Percentiles rank a stretch among this genome's conserved stretches.
These are phyloP conservation scores for Aspergillus ochraceus DNA, from an alignment of 2,329 filamentous ascomycete species.

Conservation along the genomic window DNA sequence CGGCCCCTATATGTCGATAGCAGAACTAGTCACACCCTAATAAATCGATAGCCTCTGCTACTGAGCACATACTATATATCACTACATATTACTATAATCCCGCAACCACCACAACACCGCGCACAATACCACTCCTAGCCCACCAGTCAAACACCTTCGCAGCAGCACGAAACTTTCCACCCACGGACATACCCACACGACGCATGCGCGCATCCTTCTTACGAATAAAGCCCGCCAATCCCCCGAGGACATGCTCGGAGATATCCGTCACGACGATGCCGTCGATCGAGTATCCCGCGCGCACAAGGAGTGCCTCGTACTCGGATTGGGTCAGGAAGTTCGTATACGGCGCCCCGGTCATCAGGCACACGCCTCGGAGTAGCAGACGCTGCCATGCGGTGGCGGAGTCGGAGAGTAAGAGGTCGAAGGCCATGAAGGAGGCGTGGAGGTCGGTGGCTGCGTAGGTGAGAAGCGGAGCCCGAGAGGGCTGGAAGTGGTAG, in stretches of 20 bases:
- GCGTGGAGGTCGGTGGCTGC: slow-evolving; percentile 45
- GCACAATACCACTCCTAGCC: slow-evolving; percentile 38
- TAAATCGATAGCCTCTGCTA: too few relatives aligned
- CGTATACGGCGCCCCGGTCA: slow-evolving; percentile 50
- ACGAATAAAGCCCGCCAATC: slow-evolving; percentile 48
- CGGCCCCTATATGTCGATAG: too few relatives aligned
- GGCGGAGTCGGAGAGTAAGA: slow-evolving; percentile 40
- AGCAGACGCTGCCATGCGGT: slow-evolving; percentile 30
- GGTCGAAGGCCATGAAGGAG: slow-evolving; percentile 57
- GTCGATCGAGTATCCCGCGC: slow-evolving; percentile 49
- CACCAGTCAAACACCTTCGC: slow-evolving; percentile 44
- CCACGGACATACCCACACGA: slow-evolving; percentile 34
- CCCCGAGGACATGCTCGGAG: slow-evolving; percentile 54
- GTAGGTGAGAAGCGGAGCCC: slow-evolving; percentile 48
- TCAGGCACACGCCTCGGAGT: slow-evolving; percentile 45
- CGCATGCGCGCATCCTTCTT: slow-evolving; percentile 34
- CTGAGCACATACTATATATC: too few relatives aligned
- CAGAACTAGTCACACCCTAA: too few relatives aligned
- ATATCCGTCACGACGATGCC: slow-evolving; percentile 52
- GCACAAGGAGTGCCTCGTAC: slow-evolving; percentile 49
- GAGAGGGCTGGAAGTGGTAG: slow-evolving; percentile 58
- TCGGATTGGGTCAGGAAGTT: slow-evolving; percentile 51
- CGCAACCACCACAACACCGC: slow-evolving; percentile 44
- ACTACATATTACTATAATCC: slow-evolving; percentile 7
- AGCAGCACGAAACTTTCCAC: slow-evolving; percentile 33